Conservation (phyloP, 2,329 filamentous ascomycete species). For the Cordyceps pruinosa region DNA sequence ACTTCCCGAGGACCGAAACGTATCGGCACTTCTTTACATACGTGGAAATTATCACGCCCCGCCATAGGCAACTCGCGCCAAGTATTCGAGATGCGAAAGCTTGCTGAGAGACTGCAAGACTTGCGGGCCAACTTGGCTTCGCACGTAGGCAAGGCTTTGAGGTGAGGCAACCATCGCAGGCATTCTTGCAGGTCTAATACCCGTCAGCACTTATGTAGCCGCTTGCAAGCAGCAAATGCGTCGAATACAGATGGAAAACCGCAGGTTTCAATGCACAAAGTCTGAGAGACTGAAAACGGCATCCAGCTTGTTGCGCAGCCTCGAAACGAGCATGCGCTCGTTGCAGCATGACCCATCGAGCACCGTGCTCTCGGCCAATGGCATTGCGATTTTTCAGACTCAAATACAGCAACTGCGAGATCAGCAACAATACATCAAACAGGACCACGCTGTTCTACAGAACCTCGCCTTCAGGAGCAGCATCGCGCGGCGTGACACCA, state of each 20-base stretch:
- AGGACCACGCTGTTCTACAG: not conserved
- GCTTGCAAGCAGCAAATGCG: not conserved
- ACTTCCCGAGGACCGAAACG: not conserved
- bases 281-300: not conserved
- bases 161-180: not conserved
- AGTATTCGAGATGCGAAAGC: not conserved
- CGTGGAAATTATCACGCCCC: not conserved
- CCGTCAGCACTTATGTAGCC: not conserved
- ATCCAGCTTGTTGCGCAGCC: not conserved
- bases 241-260: conserved; percentile 1
- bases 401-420: not conserved
- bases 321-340: not conserved
- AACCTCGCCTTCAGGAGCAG: conserved; percentile 3
- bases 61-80: not conserved
- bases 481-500: conserved; percentile 5
- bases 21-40: not conserved
- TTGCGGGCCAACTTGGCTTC: not conserved
- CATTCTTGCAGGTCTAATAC: not conserved
- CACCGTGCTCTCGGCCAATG: not conserved
- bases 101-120: not conserved
- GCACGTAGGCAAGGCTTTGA: not conserved
- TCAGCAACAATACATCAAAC: not conserved
- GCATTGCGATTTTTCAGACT: not conserved
- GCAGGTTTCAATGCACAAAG: not conserved
- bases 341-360: not conserved